Percentiles rank a stretch among this genome's conserved stretches.
Evolutionary conservation across 768 basidiomycete species (phyloP).

Genomic region (Lactarius hatsudake): DNA sequence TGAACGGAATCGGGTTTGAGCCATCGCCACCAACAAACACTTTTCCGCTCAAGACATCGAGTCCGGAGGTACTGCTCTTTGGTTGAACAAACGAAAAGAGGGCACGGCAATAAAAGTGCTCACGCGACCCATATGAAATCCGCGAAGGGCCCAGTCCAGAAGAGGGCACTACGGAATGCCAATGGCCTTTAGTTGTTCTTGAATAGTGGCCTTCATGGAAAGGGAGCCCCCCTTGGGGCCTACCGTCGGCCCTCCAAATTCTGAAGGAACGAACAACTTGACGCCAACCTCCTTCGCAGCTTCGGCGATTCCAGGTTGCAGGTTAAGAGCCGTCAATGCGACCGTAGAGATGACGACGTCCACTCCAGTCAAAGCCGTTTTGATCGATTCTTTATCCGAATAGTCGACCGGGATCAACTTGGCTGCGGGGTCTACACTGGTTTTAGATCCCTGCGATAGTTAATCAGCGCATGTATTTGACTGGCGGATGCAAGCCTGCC

Average conservation of each 20-base stretch:
- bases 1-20: conserved; percentile 17
- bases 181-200: conserved; percentile 11
- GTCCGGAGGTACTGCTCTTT: background rate
- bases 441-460: background rate
- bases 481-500: background rate
- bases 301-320: conserved; percentile 25
- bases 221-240: conserved; percentile 14
- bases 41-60: background rate
- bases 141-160: conserved; percentile 23
- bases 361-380: conserved; percentile 5
- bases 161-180: conserved; percentile 19
- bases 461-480: background rate
- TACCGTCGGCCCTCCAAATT: conserved; percentile 30
- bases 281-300: conserved; percentile 31
- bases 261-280: conserved; percentile 33
- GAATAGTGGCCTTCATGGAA: background rate
- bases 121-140: conserved; percentile 14
- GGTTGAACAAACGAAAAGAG: background rate
- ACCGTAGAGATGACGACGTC: conserved; percentile 24
- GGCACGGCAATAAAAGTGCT: background rate
- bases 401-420: conserved; percentile 19
- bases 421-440: background rate
- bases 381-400: conserved; percentile 6
- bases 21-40: conserved; percentile 18
- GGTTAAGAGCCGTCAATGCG: conserved; percentile 5